Percentiles rank a stretch among this genome's conserved stretches.
Conservation (phyloP, 2,329 filamentous ascomycete genomes). For the Chaetomium sp. region DNA sequence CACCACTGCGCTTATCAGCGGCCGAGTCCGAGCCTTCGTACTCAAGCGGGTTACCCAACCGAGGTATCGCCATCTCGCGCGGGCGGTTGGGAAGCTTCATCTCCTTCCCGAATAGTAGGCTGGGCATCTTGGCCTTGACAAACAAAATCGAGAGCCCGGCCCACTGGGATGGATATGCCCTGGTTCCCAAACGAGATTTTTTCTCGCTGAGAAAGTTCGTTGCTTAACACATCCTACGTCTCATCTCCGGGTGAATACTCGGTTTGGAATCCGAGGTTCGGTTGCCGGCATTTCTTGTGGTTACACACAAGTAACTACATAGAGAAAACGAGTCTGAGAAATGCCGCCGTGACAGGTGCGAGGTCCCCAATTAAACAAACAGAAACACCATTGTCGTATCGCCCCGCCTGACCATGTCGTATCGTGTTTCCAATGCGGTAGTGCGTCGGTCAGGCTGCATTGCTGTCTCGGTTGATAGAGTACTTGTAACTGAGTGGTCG, state of each 20-base stretch:
- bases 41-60: neutral
- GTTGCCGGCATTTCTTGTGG: neutral
- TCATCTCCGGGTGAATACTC: neutral
- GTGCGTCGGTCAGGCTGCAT: neutral
- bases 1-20: constrained; percentile 12
- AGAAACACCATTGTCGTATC: neutral
- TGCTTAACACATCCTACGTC: neutral
- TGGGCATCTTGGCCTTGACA: constrained; percentile 20
- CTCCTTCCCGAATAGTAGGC: constrained; percentile 26
- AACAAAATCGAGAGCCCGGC: constrained; percentile 7
- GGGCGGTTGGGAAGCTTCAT: neutral
- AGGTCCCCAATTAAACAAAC: neutral
- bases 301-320: too few relatives aligned
- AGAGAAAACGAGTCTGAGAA: neutral
- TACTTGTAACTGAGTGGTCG: neutral
- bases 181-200: neutral
- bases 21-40: constrained; percentile 3
- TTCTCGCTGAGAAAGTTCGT: neutral
- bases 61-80: constrained; percentile 2
- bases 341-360: neutral
- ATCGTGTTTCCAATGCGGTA: neutral
- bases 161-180: neutral
- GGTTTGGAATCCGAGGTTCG: too few relatives aligned
- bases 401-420: neutral
- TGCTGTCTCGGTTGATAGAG: neutral